Evolutionary conservation across 202 grass and related monocot genomes (phyloP).

Genomic region (Dendrocalamus latiflorus): DNA sequence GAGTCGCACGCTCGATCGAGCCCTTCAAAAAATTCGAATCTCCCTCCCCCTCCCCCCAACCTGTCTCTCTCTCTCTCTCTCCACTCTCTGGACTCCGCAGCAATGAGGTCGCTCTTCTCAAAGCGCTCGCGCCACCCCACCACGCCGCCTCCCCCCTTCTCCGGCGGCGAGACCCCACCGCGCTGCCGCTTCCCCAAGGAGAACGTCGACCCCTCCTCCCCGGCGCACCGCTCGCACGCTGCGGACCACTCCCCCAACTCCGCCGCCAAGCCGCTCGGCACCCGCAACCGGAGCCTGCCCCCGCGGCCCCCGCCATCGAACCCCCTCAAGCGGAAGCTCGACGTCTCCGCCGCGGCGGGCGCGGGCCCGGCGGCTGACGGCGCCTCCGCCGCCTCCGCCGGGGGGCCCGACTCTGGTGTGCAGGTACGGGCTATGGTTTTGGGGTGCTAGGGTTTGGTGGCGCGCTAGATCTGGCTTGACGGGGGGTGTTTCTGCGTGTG

Average conservation of each 20-base stretch:
- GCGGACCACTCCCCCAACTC: constrained; percentile 31
- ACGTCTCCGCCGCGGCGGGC: constrained; percentile 22
- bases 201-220: constrained; percentile 46
- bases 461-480: constrained; percentile 26
- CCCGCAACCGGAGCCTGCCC: constrained; percentile 42
- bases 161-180: constrained; percentile 15
- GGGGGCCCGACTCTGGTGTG: constrained; percentile 22
- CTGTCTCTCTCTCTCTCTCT: background rate
- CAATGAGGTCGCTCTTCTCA: constrained; percentile 50
- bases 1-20: too few relatives aligned
- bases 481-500: background rate
- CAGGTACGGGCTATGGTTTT: constrained; percentile 34
- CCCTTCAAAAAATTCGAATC: constrained; percentile 41
- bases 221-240: background rate
- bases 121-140: constrained; percentile 30
- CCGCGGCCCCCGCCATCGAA: constrained; percentile 34
- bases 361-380: background rate
- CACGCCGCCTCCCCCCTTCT: constrained; percentile 30
- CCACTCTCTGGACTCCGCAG: background rate
- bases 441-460: background rate
- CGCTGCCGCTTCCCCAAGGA: constrained; percentile 40
- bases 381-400: background rate
- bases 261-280: constrained; percentile 25
- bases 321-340: constrained; percentile 56
- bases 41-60: constrained; percentile 11